These are phyloP conservation scores for Teratosphaeriaceae sp. DNA, from an alignment of 2,329 filamentous ascomycete species.

Conservation along the genomic window DNA sequence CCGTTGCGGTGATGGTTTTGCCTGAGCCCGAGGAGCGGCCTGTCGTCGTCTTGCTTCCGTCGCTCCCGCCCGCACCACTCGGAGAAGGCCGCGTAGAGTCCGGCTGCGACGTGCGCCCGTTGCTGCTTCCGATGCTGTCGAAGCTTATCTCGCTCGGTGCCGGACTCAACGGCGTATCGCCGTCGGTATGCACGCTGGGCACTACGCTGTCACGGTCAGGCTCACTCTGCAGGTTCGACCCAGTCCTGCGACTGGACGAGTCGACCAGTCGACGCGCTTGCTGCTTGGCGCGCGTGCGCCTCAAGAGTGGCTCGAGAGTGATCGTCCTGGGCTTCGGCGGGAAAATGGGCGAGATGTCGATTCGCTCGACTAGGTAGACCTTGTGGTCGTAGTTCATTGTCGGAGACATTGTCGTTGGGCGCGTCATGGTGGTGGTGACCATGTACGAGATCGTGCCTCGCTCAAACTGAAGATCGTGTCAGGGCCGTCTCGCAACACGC, in stretches of 20 bases:
- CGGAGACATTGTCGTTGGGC: constrained; percentile 78
- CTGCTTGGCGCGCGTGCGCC: constrained; percentile 50
- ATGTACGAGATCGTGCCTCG: constrained; percentile 88
- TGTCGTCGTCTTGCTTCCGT: constrained; percentile 43
- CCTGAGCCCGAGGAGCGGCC: constrained; percentile 47
- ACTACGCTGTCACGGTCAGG: constrained; percentile 18
- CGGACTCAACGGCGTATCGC: constrained; percentile 34
- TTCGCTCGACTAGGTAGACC: constrained; percentile 69
- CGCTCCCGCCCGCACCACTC: constrained; percentile 6
- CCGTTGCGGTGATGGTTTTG: constrained; percentile 77
- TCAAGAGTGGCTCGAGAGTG: constrained; percentile 76
- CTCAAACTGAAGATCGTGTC: constrained; percentile 66
- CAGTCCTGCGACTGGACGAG: constrained; percentile 18
- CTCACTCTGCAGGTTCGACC: constrained; percentile 19
- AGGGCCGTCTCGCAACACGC: constrained; percentile 5
- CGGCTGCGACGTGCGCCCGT: neutral
- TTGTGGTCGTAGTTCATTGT: constrained; percentile 75
- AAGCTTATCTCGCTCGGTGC: constrained; percentile 43
- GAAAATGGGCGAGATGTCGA: constrained; percentile 73
- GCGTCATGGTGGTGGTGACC: constrained; percentile 81
- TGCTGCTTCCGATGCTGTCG: constrained; percentile 28
- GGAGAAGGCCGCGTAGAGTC: constrained; percentile 10
- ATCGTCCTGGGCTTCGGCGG: constrained; percentile 75
- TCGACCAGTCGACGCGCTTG: constrained; percentile 30
- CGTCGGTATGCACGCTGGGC: constrained; percentile 23